These are phyloP conservation scores for Neolecta irregularis DNA, from an alignment of 1,139 yeast species.

Conservation along the genomic window DNA sequence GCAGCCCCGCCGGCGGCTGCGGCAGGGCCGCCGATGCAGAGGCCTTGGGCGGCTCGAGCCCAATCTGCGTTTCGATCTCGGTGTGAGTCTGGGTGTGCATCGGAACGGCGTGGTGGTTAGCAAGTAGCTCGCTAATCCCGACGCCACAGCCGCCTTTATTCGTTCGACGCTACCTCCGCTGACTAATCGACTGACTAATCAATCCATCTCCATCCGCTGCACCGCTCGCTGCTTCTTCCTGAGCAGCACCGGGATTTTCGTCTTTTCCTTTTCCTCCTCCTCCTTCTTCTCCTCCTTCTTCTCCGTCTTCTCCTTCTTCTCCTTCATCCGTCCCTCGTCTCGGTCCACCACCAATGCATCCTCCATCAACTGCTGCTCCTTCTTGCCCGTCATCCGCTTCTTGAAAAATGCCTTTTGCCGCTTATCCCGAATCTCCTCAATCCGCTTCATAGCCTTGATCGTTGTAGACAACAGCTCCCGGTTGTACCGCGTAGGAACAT, in stretches of 20 bases:
- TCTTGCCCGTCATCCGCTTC: slow-evolving; percentile 98
- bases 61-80: no score
- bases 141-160: no score
- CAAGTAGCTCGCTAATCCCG: no score
- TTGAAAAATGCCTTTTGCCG: slow-evolving; percentile 97
- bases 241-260: slow-evolving; percentile 32
- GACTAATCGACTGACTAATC: no score
- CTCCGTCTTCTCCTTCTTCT: slow-evolving; percentile 72
- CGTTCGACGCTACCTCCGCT: no score
- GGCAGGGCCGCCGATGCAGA: no score
- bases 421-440: slow-evolving; percentile 88
- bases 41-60: no score
- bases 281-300: slow-evolving; percentile 45
- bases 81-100: no score
- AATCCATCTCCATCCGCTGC: slow-evolving; percentile 25
- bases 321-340: no score
- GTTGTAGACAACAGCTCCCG: slow-evolving; percentile 92
- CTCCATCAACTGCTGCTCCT: slow-evolving; percentile 65
- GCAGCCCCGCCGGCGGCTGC: no score
- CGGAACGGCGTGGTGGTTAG: no score
- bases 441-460: slow-evolving; percentile 85
- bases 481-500: slow-evolving; percentile 94
- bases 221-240: slow-evolving; percentile 24
- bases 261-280: slow-evolving; percentile 34
- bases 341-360: slow-evolving; percentile 86